These are phyloP conservation scores for Sugiyamaella americana DNA, from an alignment of 805 yeast species.

Conservation along the genomic window DNA sequence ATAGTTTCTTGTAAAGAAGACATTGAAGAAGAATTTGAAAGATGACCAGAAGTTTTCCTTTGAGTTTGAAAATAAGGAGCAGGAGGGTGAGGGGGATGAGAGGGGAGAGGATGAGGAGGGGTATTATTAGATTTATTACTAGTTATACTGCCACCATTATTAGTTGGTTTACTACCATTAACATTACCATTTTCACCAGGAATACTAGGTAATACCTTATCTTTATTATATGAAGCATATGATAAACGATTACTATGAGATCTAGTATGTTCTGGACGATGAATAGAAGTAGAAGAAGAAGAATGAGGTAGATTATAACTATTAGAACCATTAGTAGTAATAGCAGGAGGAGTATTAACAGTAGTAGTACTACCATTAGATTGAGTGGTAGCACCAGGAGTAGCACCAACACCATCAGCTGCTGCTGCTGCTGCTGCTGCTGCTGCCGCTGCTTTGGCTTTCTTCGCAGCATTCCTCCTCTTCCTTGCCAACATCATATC, in stretches of 20 bases:
- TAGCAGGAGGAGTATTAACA: neutral
- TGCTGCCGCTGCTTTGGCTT: conserved; percentile 9
- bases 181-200: conserved; percentile 9
- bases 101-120: neutral
- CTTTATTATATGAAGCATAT: neutral
- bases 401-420: conserved; percentile 2
- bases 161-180: neutral
- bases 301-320: neutral
- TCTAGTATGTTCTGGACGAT: no score
- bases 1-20: conserved; percentile 1
- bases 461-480: conserved; percentile 37
- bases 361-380: neutral
- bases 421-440: conserved; percentile 6
- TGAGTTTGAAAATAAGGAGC: conserved; percentile 9
- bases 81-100: neutral
- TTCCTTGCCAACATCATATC: conserved; percentile 72
- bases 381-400: neutral
- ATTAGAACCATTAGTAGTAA: neutral
- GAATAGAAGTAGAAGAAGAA: neutral
- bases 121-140: neutral
- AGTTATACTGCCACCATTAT: neutral
- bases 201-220: conserved; percentile 17
- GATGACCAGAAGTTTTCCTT: no score
- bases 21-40: conserved; percentile 1
- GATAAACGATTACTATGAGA: neutral